A percentile compares a stretch with the other conserved stretches of the same genome.
phyloP scores from a whole-genome alignment of 768 basidiomycete genomes.

The Rickenella mellea region DNA sequence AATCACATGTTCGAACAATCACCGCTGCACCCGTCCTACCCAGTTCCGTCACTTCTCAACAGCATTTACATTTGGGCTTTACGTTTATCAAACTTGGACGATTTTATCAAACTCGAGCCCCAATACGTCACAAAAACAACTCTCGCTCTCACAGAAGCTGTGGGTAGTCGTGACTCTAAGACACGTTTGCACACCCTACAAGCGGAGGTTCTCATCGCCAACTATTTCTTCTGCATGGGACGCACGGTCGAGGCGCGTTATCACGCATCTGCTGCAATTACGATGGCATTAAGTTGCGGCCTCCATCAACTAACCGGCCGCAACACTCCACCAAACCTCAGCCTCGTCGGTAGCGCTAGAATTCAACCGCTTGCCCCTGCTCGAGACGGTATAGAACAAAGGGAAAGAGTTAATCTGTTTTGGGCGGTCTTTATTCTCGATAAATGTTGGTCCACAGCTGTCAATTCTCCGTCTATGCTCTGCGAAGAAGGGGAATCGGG shows the following conservation, averaged over 20 bases:
- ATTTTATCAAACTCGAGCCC: background rate
- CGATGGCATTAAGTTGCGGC: conserved; percentile 35
- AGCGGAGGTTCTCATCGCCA: conserved; percentile 22
- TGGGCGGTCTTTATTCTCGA: conserved; percentile 27
- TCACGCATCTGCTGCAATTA: conserved; percentile 19
- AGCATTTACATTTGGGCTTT: conserved; percentile 44
- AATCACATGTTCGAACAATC: too few species aligned
- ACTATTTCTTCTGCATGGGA: conserved; percentile 19
- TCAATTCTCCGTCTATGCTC: conserved; percentile 41
- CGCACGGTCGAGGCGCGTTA: conserved; percentile 21
- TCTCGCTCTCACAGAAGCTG: background rate
- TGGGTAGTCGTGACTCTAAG: background rate
- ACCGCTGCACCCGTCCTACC: too few species aligned
- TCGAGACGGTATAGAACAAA: conserved; percentile 29
- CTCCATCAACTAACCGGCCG: conserved; percentile 32
- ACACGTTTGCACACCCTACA: conserved; percentile 15
- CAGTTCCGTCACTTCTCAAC: conserved; percentile 39
- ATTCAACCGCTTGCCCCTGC: conserved; percentile 32
- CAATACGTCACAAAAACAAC: background rate
- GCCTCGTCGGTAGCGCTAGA: conserved; percentile 8
- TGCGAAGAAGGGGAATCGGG: conserved; percentile 40
- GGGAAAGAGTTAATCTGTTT: conserved; percentile 29
- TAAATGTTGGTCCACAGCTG: conserved; percentile 20
- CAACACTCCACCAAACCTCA: conserved; percentile 17
- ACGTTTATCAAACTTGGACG: conserved; percentile 44